phyloP scores from a whole-genome alignment of 805 yeast species.

The Wickerhamiella dianesei region DNA sequence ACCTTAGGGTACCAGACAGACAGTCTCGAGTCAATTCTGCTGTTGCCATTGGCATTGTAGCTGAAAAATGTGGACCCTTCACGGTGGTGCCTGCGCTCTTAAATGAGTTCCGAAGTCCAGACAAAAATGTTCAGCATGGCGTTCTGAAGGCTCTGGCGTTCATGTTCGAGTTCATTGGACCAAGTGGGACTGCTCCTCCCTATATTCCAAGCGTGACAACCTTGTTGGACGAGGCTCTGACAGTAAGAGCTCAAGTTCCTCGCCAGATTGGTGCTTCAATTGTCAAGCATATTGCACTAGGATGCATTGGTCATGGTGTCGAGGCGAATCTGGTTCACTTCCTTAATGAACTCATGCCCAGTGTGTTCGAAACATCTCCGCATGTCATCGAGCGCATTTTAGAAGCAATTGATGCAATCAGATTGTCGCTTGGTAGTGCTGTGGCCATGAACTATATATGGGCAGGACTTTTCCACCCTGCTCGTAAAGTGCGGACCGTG shows the following conservation, averaged over 20 bases:
- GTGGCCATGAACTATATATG: constrained; percentile 59
- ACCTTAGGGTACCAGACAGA: constrained; percentile 84
- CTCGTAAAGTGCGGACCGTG: constrained; percentile 66
- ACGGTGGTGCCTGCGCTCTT: constrained; percentile 87
- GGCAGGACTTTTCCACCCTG: constrained; percentile 90
- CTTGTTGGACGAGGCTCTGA: constrained; percentile 73
- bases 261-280: constrained; percentile 92
- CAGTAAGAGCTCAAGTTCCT: constrained; percentile 82
- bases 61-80: constrained; percentile 83
- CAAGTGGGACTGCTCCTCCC: constrained; percentile 45
- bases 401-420: constrained; percentile 64
- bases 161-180: constrained; percentile 83
- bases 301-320: constrained; percentile 58
- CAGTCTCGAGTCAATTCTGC: constrained; percentile 95
- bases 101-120: constrained; percentile 91
- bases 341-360: constrained; percentile 72
- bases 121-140: constrained; percentile 88
- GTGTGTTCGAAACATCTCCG: constrained; percentile 86
- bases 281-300: constrained; percentile 65
- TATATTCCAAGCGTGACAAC: constrained; percentile 73
- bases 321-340: constrained; percentile 78
- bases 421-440: constrained; percentile 66
- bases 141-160: constrained; percentile 81
- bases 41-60: constrained; percentile 94
- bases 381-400: constrained; percentile 76